Conservation (phyloP, 495 filamentous ascomycete species). For the Pyrenula massariospora region DNA sequence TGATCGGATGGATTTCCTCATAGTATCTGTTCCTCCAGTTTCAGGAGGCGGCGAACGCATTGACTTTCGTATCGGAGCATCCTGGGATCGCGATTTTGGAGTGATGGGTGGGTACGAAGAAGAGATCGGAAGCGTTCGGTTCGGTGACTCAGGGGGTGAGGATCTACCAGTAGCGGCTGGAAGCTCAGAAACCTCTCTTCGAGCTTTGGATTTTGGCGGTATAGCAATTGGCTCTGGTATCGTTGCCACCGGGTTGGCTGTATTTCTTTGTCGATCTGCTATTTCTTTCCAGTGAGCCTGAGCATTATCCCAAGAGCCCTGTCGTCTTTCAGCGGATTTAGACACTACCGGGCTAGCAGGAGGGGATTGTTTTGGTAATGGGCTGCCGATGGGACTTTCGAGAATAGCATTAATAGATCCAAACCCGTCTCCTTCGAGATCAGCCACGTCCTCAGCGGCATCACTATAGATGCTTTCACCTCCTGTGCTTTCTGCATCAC, state of each 20-base stretch:
- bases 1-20: not conserved
- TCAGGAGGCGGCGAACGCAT: constrained; percentile 13
- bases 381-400: constrained; percentile 36
- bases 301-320: not conserved
- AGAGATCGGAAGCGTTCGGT: constrained; percentile 9
- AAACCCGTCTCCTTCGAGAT: constrained; percentile 62
- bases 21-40: constrained; percentile 22
- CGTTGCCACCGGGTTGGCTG: constrained; percentile 2
- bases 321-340: not conserved
- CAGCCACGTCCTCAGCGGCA: constrained; percentile 65
- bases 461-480: constrained; percentile 73
- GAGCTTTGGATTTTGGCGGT: constrained; percentile 2
- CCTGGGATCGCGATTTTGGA: constrained; percentile 3
- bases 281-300: constrained; percentile 1
- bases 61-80: not conserved
- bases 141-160: constrained; percentile 10
- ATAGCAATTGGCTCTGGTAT: not conserved
- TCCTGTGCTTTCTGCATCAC: constrained; percentile 32
- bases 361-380: not conserved
- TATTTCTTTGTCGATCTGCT: constrained; percentile 8
- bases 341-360: not conserved
- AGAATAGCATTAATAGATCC: constrained; percentile 77
- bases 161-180: not conserved
- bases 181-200: constrained; percentile 1
- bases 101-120: constrained; percentile 13